Evolutionary conservation across 2,329 filamentous ascomycete genomes (phyloP).

Genomic region (Cercospora sp.): DNA sequence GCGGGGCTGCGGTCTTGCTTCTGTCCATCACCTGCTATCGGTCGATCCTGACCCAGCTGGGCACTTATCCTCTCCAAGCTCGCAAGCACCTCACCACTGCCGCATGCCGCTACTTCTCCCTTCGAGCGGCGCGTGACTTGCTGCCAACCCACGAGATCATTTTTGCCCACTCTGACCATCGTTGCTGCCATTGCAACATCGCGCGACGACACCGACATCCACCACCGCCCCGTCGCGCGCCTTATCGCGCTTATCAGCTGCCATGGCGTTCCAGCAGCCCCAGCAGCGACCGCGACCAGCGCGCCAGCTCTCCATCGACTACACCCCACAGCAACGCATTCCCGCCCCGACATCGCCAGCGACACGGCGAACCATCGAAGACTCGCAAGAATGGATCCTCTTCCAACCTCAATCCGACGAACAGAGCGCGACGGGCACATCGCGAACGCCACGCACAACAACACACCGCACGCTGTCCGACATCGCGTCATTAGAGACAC

Average conservation of each 20-base stretch:
- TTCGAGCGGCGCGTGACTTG: slow-evolving; percentile 20
- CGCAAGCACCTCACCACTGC: slow-evolving; percentile 17
- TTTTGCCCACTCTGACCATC: neutral
- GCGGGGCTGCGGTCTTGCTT: neutral
- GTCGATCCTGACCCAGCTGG: slow-evolving; percentile 11
- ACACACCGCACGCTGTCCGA: slow-evolving; percentile 70
- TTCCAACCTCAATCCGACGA: slow-evolving; percentile 70
- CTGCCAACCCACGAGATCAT: slow-evolving; percentile 6
- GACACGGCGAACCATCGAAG: slow-evolving; percentile 57
- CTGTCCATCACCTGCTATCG: neutral
- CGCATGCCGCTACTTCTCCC: slow-evolving; percentile 15
- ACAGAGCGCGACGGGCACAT: slow-evolving; percentile 66
- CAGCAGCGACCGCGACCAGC: slow-evolving; percentile 26
- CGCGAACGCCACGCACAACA: slow-evolving; percentile 64
- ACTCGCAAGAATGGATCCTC: slow-evolving; percentile 92
- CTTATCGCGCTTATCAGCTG: slow-evolving; percentile 23
- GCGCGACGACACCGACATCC: slow-evolving; percentile 1
- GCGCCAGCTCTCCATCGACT: slow-evolving; percentile 25
- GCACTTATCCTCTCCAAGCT: slow-evolving; percentile 17
- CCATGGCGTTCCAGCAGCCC: slow-evolving; percentile 32
- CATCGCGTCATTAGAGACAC: slow-evolving; percentile 74
- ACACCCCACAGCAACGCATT: slow-evolving; percentile 17
- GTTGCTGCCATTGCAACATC: neutral
- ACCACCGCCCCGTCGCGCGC: neutral
- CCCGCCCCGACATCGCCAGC: slow-evolving; percentile 39